Base-by-base conservation (phyloP, 805 yeast species). In the Ogataea methanolica region DNA sequence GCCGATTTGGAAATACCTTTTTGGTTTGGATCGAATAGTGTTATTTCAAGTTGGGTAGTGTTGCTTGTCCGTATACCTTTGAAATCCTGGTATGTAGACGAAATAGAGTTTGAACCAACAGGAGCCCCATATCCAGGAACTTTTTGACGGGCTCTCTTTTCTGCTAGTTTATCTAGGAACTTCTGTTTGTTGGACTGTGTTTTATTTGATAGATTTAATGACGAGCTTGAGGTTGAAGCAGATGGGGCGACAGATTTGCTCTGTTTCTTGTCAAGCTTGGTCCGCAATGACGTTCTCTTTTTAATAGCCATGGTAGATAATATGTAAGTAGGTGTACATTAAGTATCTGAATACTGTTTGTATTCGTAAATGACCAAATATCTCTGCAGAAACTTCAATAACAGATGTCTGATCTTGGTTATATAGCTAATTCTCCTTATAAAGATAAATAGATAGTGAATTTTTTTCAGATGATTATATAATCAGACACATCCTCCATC, bases 1-100 rank as follows among this genome's bases (percentile, higher is more conserved):
- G 89, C 71, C 6, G 88, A 81, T 60, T 85, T 86, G 19, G 89
- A 82, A 39, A 86, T 72, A 21, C 78, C 77, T 16, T 71, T 69
- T 41, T 60, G 59, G 2, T 50, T 49, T 58, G 57, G 72, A 57
- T 48, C 73, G 59, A 40, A 39, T 38, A 39, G 38, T 48, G 33
- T 44, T 31, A 26, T 26, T 26, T 12, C 9, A 9, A 3, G 31
- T 3, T 26, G 9, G 9, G 12, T 26, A 26, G 31, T 26, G 31
- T 6, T 26, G 31, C 11, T 26, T 26, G 31, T 26, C 31, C 12
- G 12, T 26, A 26, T 26, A 9, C 31, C 31, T 23, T 42, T 43
- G 6, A 42, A 15, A 23, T 39, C 21, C 11, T 23, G 23, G n/a
- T 39, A 39, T 5, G 41, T 39, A 9, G n/a, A 33, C n/a, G 41